Base-by-base conservation (phyloP, 1,284 basidiomycete genomes). In the Ceraceosorus guamensis region DNA sequence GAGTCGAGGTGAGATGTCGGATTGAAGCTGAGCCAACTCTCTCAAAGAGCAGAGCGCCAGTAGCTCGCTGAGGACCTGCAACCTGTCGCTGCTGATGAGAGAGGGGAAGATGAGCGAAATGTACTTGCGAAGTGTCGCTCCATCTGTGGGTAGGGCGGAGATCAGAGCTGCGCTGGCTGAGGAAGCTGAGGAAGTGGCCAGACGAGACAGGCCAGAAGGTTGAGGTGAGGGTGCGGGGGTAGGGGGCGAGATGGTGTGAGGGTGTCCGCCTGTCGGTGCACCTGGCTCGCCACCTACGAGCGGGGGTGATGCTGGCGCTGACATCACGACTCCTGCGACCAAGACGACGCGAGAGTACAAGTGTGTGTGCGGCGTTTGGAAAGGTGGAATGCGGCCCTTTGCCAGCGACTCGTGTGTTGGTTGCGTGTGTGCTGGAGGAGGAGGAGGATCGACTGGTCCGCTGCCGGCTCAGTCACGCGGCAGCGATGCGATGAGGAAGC, bases 1-100 rank as follows among this genome's bases (percentile, higher is more conserved):
- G 65, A 96, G 83, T 34, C 87, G 82, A 0, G 90, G 88, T 0
- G 85, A 81, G 73, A 96, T 87, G 53, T 79, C 76, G 24, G 78
- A 81, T 0, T 87, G 87, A 55, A 95, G 81, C 72, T 86, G 87
- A 13, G 88, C 81, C 11, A 95, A 84, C 69, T 95, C 89, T 7
- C 83, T 79, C 2, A 86, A 82, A 1, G 83, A 82, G 66, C 70
- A 68, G 34, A 67, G 60, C n/a, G 66, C 62, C 16, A 71, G 55
- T 7, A 76, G 58, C 33, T 61, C 63, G 6, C 65, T 59, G 49
- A 76, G 59, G 48, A 76, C 63, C 35, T 48, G 14, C 41, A 48
- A 41, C 13, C 57, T 55, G 30, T 31, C 54, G 31, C 18, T 37
- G 4, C 31, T 39, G 14, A 49, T 39, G 30, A 68, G 64, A 48